Conservation (phyloP, 2,329 filamentous ascomycete genomes). For the Cryphonectria naterciae region DNA sequence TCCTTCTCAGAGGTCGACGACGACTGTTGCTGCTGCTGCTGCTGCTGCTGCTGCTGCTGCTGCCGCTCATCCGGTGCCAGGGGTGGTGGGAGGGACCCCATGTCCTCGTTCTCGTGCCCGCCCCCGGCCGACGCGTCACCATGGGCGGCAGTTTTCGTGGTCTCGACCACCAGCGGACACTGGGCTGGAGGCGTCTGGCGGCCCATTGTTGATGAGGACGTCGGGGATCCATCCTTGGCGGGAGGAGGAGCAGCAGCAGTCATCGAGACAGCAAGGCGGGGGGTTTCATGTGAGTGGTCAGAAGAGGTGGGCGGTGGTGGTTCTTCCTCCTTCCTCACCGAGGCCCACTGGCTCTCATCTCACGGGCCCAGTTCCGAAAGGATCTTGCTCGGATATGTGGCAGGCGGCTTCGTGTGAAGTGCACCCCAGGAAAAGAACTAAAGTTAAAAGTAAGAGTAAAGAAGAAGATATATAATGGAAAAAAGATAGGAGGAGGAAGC, state of each 20-base stretch:
- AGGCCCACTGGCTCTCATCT: neutral
- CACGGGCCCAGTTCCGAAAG: neutral
- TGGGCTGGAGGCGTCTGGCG: neutral
- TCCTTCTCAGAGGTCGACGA: neutral
- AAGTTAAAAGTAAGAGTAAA: neutral
- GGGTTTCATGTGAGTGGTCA: neutral
- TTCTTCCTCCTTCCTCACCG: neutral
- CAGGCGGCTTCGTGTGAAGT: neutral
- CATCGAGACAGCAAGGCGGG: neutral
- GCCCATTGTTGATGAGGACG: slow-evolving; percentile 15
- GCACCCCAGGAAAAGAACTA: neutral
- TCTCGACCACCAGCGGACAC: neutral
- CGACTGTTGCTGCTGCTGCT: slow-evolving; percentile 7
- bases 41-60: neutral
- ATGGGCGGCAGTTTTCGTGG: slow-evolving; percentile 1
- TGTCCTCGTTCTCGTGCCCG: slow-evolving; percentile 15
- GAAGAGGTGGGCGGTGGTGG: too few relatives aligned
- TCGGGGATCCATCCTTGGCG: slow-evolving; percentile 21
- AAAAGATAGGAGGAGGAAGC: too few relatives aligned
- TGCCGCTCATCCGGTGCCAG: slow-evolving; percentile 1
- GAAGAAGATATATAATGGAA: too few relatives aligned
- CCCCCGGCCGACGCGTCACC: slow-evolving; percentile 7
- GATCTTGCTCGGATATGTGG: neutral
- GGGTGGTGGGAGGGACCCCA: slow-evolving; percentile 6
- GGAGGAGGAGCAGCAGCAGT: slow-evolving; percentile 6